Percentiles rank a stretch among this genome's conserved stretches.
Conservation (phyloP, 257 asterid species). For the Ilex aquifolium region DNA sequence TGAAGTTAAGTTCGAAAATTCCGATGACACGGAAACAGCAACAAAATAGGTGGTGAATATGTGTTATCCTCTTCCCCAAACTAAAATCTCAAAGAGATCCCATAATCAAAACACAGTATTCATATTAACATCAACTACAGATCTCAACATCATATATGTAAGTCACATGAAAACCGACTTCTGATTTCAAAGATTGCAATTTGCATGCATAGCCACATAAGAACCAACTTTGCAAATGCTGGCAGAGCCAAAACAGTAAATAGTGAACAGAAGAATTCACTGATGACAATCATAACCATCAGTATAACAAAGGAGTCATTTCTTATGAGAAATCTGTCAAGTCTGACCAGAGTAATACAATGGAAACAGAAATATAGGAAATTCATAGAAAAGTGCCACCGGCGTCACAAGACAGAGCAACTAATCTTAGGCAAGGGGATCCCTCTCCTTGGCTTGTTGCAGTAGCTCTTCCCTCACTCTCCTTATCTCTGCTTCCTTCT, state of each 20-base stretch:
- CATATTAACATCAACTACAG: conserved; percentile 9
- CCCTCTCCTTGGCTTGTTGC: conserved; percentile 43
- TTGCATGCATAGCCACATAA: too few relatives aligned
- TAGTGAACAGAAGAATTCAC: conserved; percentile 14
- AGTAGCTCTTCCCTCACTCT: conserved; percentile 49
- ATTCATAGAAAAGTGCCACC: conserved; percentile 4
- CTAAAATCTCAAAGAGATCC: neutral
- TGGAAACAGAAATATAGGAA: conserved; percentile 14
- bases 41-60: too few relatives aligned
- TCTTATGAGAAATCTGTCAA: conserved; percentile 13
- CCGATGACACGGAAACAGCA: too few relatives aligned
- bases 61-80: too few relatives aligned
- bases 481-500: conserved; percentile 57
- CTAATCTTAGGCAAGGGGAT: conserved; percentile 39
- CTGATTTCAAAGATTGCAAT: too few relatives aligned
- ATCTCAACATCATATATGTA: conserved; percentile 7
- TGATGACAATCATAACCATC: conserved; percentile 15
- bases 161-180: conserved; percentile 6
- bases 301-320: conserved; percentile 15
- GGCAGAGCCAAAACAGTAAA: neutral
- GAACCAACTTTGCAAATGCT: neutral
- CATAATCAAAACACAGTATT: conserved; percentile 21
- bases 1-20: too few relatives aligned
- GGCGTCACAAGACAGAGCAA: conserved; percentile 11
- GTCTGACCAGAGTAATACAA: conserved; percentile 6